A percentile compares a stretch with the other conserved stretches of the same genome.
Conservation (phyloP, 805 yeast genomes). For the Phaffomyces thermotolerans region DNA sequence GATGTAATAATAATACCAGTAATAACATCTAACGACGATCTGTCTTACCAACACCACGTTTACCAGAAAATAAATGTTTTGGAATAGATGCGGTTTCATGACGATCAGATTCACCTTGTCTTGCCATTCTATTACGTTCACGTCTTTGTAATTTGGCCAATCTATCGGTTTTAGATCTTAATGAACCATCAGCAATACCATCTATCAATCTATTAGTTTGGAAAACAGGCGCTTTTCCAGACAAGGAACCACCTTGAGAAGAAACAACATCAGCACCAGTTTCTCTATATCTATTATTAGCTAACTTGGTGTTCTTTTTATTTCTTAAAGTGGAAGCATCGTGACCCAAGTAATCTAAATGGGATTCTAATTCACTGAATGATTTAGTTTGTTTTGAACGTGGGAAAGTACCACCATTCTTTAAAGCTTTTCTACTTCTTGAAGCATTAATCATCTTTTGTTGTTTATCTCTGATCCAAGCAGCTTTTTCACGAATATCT, state of each 20-base stretch:
- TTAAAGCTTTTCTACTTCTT: constrained; percentile 77
- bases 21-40: constrained; percentile 60
- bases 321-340: constrained; percentile 64
- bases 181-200: constrained; percentile 76
- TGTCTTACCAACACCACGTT: constrained; percentile 91
- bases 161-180: constrained; percentile 80
- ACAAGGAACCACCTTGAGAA: constrained; percentile 17
- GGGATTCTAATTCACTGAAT: constrained; percentile 71
- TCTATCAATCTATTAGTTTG: constrained; percentile 80
- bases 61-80: constrained; percentile 92
- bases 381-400: constrained; percentile 75
- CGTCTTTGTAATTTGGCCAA: constrained; percentile 85
- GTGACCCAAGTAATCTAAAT: constrained; percentile 85
- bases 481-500: constrained; percentile 78
- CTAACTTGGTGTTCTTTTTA: constrained; percentile 35
- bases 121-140: constrained; percentile 85
- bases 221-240: constrained; percentile 29
- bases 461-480: constrained; percentile 93
- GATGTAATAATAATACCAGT: background rate
- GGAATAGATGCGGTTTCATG: constrained; percentile 80
- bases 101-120: constrained; percentile 95
- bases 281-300: constrained; percentile 33
- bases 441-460: constrained; percentile 88
- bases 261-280: constrained; percentile 64
- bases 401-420: constrained; percentile 84